Evolutionary conservation across 352 stramenopile genomes (phyloP).

Genomic region (Pythium dissotocum): DNA sequence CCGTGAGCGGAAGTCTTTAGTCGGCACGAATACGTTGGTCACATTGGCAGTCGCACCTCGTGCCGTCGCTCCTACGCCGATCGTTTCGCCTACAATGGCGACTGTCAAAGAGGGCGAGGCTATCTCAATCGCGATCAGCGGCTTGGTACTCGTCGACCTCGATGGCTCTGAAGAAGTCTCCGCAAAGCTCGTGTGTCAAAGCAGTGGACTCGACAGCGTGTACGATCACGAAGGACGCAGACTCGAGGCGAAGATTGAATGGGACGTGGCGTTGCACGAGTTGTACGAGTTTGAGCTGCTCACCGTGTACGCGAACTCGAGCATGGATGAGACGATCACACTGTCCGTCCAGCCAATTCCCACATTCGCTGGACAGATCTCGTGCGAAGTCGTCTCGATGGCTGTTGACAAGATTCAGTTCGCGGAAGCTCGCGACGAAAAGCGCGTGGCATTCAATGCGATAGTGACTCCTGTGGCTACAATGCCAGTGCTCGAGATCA

Average conservation of each 20-base stretch:
- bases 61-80: slow-evolving; percentile 3
- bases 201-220: background rate
- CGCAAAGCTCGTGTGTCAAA: slow-evolving; percentile 7
- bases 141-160: slow-evolving; percentile 7
- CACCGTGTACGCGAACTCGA: background rate
- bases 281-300: background rate
- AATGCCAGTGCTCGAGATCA: slow-evolving; percentile 19
- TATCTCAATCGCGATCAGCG: slow-evolving; percentile 2
- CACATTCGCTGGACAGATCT: slow-evolving; percentile 10
- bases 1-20: slow-evolving; percentile 26
- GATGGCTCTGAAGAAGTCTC: slow-evolving; percentile 24
- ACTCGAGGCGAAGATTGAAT: background rate
- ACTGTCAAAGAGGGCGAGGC: slow-evolving; percentile 8
- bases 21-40: background rate
- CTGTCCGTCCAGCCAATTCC: background rate
- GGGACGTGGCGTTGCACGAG: background rate
- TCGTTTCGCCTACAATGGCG: background rate
- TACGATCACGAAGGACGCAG: background rate
- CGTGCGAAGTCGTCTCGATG: slow-evolving; percentile 5
- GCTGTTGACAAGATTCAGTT: slow-evolving; percentile 7
- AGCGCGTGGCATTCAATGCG: slow-evolving; percentile 12
- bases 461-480: slow-evolving; percentile 32
- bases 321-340: background rate
- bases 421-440: slow-evolving; percentile 9
- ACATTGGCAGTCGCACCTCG: slow-evolving; percentile 11